A percentile compares a stretch with the other conserved stretches of the same genome.
phyloP scores from a whole-genome alignment of 169 alveolate genomes.

The Plasmodium yoelii region DNA sequence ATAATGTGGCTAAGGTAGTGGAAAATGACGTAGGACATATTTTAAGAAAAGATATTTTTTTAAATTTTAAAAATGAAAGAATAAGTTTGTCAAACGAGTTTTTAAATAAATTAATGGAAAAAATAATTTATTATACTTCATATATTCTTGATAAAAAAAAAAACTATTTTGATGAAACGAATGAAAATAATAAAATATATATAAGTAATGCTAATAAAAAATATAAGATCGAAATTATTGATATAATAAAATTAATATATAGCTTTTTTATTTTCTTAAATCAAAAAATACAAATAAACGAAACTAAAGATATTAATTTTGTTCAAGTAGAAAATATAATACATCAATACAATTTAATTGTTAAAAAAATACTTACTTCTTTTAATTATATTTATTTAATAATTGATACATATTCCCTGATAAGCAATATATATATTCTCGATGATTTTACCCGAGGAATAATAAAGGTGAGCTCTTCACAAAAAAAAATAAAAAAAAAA shows the following conservation, averaged over 20 bases:
- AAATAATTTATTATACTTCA: conserved; percentile 16
- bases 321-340: conserved; percentile 12
- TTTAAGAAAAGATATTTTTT: conserved; percentile 8
- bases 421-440: conserved; percentile 41
- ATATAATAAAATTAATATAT: conserved; percentile 56
- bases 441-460: conserved; percentile 46
- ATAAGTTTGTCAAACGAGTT: conserved; percentile 38
- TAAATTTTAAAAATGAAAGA: conserved; percentile 44
- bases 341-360: conserved; percentile 36
- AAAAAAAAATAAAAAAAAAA: too few species aligned
- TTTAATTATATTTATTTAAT: conserved; percentile 35
- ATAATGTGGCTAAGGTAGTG: too few species aligned
- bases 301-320: conserved; percentile 13
- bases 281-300: conserved; percentile 23
- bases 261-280: conserved; percentile 59
- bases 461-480: conserved; percentile 24
- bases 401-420: conserved; percentile 49
- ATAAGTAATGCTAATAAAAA: conserved; percentile 38
- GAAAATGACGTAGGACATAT: too few species aligned
- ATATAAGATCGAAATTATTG: conserved; percentile 42
- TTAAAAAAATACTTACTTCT: conserved; percentile 19
- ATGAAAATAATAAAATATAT: background rate
- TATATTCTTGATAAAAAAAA: conserved; percentile 20
- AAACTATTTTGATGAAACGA: background rate
- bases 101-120: conserved; percentile 42